Conservation (phyloP, 805 yeast species). For the Pichia gijzeniarum region DNA sequence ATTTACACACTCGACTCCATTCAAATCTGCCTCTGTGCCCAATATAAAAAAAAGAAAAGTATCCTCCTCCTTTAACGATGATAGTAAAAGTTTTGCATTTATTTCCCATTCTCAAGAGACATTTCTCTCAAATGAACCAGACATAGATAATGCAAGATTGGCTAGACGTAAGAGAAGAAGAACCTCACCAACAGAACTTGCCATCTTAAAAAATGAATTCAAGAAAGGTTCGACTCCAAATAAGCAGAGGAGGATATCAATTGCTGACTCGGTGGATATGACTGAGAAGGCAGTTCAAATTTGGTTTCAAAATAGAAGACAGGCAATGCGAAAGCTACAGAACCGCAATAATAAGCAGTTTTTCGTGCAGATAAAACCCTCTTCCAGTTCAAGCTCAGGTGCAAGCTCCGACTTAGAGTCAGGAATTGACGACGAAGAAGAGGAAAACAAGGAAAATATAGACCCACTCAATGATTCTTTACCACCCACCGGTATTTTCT, state of each 20-base stretch:
- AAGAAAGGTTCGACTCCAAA: constrained; percentile 74
- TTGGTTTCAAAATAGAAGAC: constrained; percentile 97
- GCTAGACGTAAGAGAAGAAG: constrained; percentile 95
- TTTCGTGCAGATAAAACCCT: background rate
- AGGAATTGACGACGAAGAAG: background rate
- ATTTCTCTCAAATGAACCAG: constrained; percentile 74
- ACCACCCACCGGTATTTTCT: constrained; percentile 13
- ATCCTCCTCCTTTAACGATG: constrained; percentile 15
- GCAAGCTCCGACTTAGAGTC: background rate
- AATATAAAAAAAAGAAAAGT: constrained; percentile 13
- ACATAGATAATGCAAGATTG: constrained; percentile 82
- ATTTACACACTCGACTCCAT: constrained; percentile 7
- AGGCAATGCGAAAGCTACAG: constrained; percentile 52
- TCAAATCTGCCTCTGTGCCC: constrained; percentile 1
- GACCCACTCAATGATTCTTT: background rate
- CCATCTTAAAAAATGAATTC: constrained; percentile 77
- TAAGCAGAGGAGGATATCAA: constrained; percentile 63
- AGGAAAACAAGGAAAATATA: constrained; percentile 6
- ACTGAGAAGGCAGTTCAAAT: constrained; percentile 97
- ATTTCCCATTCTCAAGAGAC: constrained; percentile 91
- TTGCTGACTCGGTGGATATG: constrained; percentile 81
- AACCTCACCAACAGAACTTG: constrained; percentile 82
- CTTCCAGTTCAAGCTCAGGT: too few relatives aligned
- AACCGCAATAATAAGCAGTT: background rate
- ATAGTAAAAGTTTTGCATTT: constrained; percentile 61